Base-by-base conservation (phyloP, 306 rosid species). In the Begonia fuchsioides region DNA sequence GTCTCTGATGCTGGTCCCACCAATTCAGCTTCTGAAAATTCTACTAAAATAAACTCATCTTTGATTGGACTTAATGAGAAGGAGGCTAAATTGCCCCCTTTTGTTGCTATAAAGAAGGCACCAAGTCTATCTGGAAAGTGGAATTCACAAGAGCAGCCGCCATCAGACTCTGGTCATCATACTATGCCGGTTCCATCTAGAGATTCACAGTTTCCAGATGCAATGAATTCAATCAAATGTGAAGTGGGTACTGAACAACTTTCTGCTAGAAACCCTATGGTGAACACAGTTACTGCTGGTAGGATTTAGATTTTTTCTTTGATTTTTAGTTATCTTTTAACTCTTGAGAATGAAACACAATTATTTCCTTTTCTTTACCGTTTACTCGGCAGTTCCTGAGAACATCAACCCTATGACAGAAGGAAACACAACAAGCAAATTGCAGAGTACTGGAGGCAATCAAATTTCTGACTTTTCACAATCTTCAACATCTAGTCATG, bases 181-280 rank as follows among this genome's bases (percentile, higher is more conserved):
- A 82, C 82, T 12, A 72, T 76, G 26, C 66, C 76, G 50, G 77
- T 72, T 56, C 92, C 87, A 48, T 67, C 77, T 46, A 71, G 53
- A 57, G 93, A 79, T 68, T 65, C 70, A 49, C 56, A 68, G 68
- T 43, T 67, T 65, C 66, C 85, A 47, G 82, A 82, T 79, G 66
- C 75, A 48, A 79, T 52, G 51, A 82, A 87, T 49, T 72, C 80
- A 55, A 69, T 68, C 54, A 81, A 68, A 71, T 61, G 74, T 41
- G 92, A 81, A 59, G 76, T 78, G 52, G 95, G 76, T 40, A 68
- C 57, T 59, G 74, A 65, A 44, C 57, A 35, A 32, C 72, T 76
- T 57, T 66, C 67, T 47, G 74, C 72, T n/a, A n/a, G n/a, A 63
- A 58, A 53, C 56, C 53, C 18, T 19, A 66, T 60, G 13, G 81